Evolutionary conservation across 1,284 basidiomycete species (phyloP).

Genomic region (Tetrapyrgos nigripes): DNA sequence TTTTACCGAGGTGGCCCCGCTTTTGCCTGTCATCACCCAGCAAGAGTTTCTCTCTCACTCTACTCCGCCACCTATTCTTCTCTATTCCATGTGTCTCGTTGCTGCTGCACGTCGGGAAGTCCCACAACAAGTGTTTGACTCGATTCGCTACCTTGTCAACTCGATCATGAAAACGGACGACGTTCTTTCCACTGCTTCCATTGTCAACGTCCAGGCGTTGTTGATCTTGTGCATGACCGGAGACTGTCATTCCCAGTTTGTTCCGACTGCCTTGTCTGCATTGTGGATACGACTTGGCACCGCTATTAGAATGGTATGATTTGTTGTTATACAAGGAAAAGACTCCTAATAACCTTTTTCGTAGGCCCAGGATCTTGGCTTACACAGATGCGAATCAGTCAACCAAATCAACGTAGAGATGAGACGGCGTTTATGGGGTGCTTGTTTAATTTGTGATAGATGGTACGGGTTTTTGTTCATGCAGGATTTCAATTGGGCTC

Average conservation of each 20-base stretch:
- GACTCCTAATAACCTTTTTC: constrained; percentile 19
- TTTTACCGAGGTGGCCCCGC: constrained; percentile 85
- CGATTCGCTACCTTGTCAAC: constrained; percentile 86
- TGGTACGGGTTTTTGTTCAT: constrained; percentile 63
- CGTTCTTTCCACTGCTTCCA: constrained; percentile 85
- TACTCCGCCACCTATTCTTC: constrained; percentile 79
- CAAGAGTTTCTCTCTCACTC: constrained; percentile 83
- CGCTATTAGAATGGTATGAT: constrained; percentile 84
- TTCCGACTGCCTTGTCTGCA: constrained; percentile 77
- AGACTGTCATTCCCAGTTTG: constrained; percentile 81
- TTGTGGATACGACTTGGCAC: constrained; percentile 79
- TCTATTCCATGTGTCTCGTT: constrained; percentile 93
- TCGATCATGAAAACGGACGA: constrained; percentile 89
- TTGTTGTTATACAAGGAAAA: constrained; percentile 10
- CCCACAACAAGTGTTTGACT: constrained; percentile 84
- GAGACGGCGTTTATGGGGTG: constrained; percentile 87
- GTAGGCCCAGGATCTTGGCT: constrained; percentile 90
- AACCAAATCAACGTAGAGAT: constrained; percentile 80
- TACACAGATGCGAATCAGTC: constrained; percentile 86
- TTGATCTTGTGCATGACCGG: constrained; percentile 84
- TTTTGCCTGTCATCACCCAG: constrained; percentile 88
- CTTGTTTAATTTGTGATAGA: constrained; percentile 89
- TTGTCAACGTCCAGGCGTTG: constrained; percentile 90
- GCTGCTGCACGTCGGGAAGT: constrained; percentile 87
- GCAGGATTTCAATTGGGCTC: constrained; percentile 13